These are phyloP conservation scores for Citrus sp. DNA, from an alignment of 345 rosid species.

Conservation along the genomic window DNA sequence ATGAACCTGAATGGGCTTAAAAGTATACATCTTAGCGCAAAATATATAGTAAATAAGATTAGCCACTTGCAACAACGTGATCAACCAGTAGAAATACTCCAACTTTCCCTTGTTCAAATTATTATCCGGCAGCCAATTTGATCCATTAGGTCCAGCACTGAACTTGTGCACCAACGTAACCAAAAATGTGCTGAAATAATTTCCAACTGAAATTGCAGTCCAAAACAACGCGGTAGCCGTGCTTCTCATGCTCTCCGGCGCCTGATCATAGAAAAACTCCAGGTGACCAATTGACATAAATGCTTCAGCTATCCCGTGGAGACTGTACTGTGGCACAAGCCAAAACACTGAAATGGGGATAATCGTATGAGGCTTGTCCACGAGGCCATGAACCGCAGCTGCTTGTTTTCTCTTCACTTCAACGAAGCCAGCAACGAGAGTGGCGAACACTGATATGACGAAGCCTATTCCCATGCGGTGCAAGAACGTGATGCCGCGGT, in stretches of 20 bases:
- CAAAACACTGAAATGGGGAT: conserved; percentile 40
- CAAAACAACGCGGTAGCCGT: conserved; percentile 44
- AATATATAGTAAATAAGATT: conserved; percentile 39
- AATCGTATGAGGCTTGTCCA: conserved; percentile 17
- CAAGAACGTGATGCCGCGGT: conserved; percentile 40
- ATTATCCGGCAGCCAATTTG: conserved; percentile 48
- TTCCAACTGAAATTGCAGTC: conserved; percentile 38
- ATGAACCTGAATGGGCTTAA: conserved; percentile 33
- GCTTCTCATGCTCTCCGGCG: conserved; percentile 60
- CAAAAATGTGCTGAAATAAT: conserved; percentile 43
- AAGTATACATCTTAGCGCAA: conserved; percentile 43
- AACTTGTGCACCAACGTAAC: conserved; percentile 43
- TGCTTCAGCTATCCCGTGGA: conserved; percentile 3
- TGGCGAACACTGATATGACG: conserved; percentile 38
- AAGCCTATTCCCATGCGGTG: conserved; percentile 54
- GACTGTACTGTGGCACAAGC: conserved; percentile 49
- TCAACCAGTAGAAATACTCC: conserved; percentile 52
- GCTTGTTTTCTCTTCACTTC: conserved; percentile 40
- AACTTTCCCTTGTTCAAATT: conserved; percentile 46
- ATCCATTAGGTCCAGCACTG: conserved; percentile 24
- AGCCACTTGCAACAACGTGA: conserved; percentile 35
- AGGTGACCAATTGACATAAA: conserved; percentile 47
- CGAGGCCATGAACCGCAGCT: conserved; percentile 28
- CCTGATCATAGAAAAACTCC: conserved; percentile 54
- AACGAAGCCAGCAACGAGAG: conserved; percentile 43